Evolutionary conservation across 164 flowering plant species (phyloP).

Genomic region (Dillenia turbinata): DNA sequence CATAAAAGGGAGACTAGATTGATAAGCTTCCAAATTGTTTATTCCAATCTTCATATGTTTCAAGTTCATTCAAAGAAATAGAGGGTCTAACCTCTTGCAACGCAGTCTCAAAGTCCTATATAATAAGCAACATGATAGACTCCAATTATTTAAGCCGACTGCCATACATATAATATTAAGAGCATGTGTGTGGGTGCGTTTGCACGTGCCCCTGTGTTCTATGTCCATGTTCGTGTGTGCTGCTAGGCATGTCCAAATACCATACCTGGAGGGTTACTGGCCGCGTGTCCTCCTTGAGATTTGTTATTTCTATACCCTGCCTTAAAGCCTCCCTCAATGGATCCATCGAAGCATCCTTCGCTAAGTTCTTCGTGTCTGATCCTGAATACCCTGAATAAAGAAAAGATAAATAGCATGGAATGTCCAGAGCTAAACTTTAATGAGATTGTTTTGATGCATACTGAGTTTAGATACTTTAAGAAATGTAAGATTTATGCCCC

Average conservation of each 20-base stretch:
- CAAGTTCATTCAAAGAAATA: constrained; percentile 77
- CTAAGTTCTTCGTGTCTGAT: constrained; percentile 97
- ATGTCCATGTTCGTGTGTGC: background rate
- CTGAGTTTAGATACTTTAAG: too few relatives aligned
- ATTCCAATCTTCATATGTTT: constrained; percentile 88
- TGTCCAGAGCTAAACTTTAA: too few relatives aligned
- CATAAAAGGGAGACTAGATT: constrained; percentile 7
- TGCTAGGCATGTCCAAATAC: background rate
- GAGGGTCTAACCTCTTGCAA: constrained; percentile 94
- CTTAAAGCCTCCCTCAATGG: constrained; percentile 85
- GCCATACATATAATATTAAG: background rate
- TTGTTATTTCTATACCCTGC: constrained; percentile 82
- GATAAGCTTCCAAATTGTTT: constrained; percentile 91
- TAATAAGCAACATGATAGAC: constrained; percentile 1
- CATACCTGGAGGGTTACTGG: constrained; percentile 77
- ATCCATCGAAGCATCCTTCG: constrained; percentile 98
- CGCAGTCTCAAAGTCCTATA: constrained; percentile 79
- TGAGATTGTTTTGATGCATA: too few relatives aligned
- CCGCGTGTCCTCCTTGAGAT: constrained; percentile 80
- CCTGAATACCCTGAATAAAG: constrained; percentile 84
- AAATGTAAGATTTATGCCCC: too few relatives aligned
- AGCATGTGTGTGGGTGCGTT: background rate
- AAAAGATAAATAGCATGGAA: too few relatives aligned
- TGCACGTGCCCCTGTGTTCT: too few relatives aligned
- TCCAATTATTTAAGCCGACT: background rate